Evolutionary conservation across 1,284 basidiomycete genomes (phyloP), one percentile per base, ranked within the genome.

Genomic region (Melampsora medusae): DNA sequence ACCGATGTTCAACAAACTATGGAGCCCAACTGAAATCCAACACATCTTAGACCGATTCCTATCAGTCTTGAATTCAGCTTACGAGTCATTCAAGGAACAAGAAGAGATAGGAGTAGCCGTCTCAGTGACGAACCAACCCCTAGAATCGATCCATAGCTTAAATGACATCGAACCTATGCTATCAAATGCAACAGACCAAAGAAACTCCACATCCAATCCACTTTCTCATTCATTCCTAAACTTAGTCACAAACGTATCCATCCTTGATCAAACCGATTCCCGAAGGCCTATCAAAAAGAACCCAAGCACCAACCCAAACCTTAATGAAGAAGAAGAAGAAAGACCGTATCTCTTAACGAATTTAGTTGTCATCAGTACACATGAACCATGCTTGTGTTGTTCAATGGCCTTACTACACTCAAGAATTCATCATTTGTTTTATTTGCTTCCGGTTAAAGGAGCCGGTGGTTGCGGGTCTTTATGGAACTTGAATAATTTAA

Each of bases 381-480:
- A 97, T 83, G 94, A 97, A 80, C 94, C 95, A 2, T 97, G 95
- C 80, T 87, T 97, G 76, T 93, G 97, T 91, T 97, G 95, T 82
- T 88, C 89, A 79, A 97, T 97, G 95, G 92, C 93, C 1, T 84
- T 97, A 22, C 84, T 95, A 9, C 95, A 97, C 83, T 93, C 91
- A 1, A 87, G 95, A 25, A 92, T 96, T 69, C 89, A 91, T 79
- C 90, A 93, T 79, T 87, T 96, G 4, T 84, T 92, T 78, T 94
- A 90, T 81, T 81, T 94, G 28, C 81, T 87, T 48, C 87, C 91
- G 0, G 91, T 90, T 90, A 80, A 86, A 42, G 82, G 86, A 77
- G 91, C 38, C n/a, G 72, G 72, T 48, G 72, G 65, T 28, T 75
- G 72, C 38, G 72, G 72, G 5, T 75, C 72, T 2, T 65, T 75